Evolutionary conservation across 208 protist genomes (phyloP).

Genomic region (Trypanosomatidae sp.): DNA sequence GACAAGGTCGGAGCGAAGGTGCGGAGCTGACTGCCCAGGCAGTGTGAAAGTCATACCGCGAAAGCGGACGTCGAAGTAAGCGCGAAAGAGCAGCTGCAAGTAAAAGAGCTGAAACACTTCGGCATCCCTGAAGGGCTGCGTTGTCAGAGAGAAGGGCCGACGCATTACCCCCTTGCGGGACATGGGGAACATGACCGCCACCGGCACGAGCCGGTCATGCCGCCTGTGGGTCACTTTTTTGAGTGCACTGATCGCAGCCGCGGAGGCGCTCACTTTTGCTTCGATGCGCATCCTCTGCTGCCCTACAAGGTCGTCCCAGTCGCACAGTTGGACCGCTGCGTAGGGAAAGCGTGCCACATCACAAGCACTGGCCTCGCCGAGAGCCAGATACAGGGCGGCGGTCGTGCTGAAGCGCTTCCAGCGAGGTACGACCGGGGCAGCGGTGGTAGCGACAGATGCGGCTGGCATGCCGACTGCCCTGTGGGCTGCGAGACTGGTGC

Average conservation of each 20-base stretch:
- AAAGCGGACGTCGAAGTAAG: constrained; percentile 73
- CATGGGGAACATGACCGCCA: constrained; percentile 34
- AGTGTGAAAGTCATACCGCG: constrained; percentile 32
- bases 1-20: constrained; percentile 58
- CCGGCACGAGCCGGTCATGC: constrained; percentile 19
- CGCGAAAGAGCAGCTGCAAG: constrained; percentile 80
- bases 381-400: constrained; percentile 52
- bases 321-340: constrained; percentile 44
- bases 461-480: background rate
- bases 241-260: constrained; percentile 10
- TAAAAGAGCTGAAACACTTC: constrained; percentile 90
- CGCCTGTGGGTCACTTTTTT: constrained; percentile 4
- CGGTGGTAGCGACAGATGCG: background rate
- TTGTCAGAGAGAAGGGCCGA: constrained; percentile 35
- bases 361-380: constrained; percentile 52
- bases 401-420: constrained; percentile 58
- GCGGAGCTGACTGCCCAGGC: constrained; percentile 8
- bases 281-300: constrained; percentile 29
- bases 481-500: too few species aligned
- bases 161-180: constrained; percentile 32
- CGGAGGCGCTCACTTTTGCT: constrained; percentile 21
- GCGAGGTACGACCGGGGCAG: constrained; percentile 21
- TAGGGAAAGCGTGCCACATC: constrained; percentile 47
- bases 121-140: constrained; percentile 70
- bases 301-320: constrained; percentile 29